phyloP scores from a whole-genome alignment of 306 rosid species.

The Rosa chinensis region DNA sequence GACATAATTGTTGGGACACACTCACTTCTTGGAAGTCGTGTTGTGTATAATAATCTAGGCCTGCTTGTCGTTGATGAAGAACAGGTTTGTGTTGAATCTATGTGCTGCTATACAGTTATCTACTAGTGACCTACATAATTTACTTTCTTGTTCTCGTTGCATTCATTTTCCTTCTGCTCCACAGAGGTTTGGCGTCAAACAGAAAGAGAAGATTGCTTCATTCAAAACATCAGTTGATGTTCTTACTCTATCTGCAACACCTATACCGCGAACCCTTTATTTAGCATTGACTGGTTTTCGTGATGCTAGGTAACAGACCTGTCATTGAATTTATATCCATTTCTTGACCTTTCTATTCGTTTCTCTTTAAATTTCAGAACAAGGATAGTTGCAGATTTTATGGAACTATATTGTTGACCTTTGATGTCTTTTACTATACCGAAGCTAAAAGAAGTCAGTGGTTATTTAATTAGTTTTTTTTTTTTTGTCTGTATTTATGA shows the following conservation, averaged over 20 bases:
- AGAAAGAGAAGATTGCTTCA: constrained; percentile 93
- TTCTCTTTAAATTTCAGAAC: constrained; percentile 3
- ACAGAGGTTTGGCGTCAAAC: constrained; percentile 98
- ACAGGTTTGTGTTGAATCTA: constrained; percentile 55
- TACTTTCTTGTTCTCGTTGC: constrained; percentile 15
- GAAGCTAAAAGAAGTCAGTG: neutral
- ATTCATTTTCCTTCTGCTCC: constrained; percentile 27
- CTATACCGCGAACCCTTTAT: constrained; percentile 94
- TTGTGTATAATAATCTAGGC: constrained; percentile 82
- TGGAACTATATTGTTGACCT: neutral
- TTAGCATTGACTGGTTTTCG: constrained; percentile 97
- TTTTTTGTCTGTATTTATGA: neutral
- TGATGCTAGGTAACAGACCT: constrained; percentile 79
- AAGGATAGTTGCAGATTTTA: neutral
- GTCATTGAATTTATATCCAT: constrained; percentile 10
- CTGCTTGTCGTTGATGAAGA: constrained; percentile 96
- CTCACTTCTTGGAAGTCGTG: constrained; percentile 93
- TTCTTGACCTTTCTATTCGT: constrained; percentile 9
- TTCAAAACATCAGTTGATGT: constrained; percentile 93
- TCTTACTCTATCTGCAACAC: constrained; percentile 93
- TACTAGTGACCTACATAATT: constrained; percentile 17
- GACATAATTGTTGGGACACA: constrained; percentile 92
- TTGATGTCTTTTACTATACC: neutral
- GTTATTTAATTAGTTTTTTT: neutral
- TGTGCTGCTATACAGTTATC: constrained; percentile 25